A percentile compares a stretch with the other conserved stretches of the same genome.
phyloP scores from a whole-genome alignment of 352 stramenopile genomes.

The Globisporangium barbulae region DNA sequence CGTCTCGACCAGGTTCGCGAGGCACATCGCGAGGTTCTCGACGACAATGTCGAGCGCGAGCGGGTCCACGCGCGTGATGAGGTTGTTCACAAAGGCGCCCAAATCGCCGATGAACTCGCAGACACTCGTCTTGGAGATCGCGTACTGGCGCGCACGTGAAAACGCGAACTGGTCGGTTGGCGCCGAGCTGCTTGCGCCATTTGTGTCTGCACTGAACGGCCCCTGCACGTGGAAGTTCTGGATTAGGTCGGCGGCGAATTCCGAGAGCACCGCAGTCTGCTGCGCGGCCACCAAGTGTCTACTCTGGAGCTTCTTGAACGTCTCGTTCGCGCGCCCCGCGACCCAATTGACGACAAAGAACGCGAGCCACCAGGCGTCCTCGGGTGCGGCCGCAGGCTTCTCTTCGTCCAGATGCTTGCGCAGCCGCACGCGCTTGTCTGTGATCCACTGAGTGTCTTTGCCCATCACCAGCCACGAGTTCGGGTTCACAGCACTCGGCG shows the following conservation, averaged over 20 bases:
- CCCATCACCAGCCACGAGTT: constrained; percentile 33
- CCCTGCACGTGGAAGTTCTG: constrained; percentile 35
- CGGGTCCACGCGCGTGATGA: constrained; percentile 22
- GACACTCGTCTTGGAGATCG: constrained; percentile 29
- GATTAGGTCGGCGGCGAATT: constrained; percentile 26
- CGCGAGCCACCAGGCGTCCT: constrained; percentile 58
- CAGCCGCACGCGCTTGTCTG: constrained; percentile 46
- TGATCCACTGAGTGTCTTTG: constrained; percentile 48
- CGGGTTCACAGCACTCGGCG: constrained; percentile 15
- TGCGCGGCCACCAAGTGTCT: constrained; percentile 18
- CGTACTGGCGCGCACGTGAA: constrained; percentile 29
- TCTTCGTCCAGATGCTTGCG: constrained; percentile 36
- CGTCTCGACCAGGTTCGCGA: constrained; percentile 28
- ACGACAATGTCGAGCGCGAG: constrained; percentile 28
- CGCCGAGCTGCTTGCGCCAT: background rate
- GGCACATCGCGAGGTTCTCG: constrained; percentile 19
- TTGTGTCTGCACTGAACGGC: constrained; percentile 5
- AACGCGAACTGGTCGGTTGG: background rate
- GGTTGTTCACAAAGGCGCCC: constrained; percentile 33
- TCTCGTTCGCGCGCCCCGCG: constrained; percentile 31
- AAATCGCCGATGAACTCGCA: constrained; percentile 43
- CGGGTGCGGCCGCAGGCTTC: constrained; percentile 19
- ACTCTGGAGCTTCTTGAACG: constrained; percentile 29
- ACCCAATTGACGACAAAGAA: constrained; percentile 54
- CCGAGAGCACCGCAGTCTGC: constrained; percentile 22